A percentile compares a stretch with the other conserved stretches of the same genome.
Conservation (phyloP, 2,329 filamentous ascomycete species). For the Fusarium anthophilum region DNA sequence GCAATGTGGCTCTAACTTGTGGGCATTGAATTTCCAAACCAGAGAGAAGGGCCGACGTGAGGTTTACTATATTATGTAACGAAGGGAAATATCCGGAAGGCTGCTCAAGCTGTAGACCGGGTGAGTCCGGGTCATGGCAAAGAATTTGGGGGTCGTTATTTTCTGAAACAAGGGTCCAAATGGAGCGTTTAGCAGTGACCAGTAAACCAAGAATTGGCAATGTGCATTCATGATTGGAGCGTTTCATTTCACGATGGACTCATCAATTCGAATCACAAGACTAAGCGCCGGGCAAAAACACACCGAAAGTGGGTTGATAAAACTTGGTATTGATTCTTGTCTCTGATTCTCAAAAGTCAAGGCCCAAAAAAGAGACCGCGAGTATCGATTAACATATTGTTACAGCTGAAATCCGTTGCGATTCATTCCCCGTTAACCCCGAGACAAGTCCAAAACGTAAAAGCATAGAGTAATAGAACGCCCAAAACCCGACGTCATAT, state of each 20-base stretch:
- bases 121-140: conserved; percentile 12
- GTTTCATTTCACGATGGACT: conserved; percentile 4
- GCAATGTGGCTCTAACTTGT: conserved; percentile 57
- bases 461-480: conserved; percentile 13
- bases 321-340: conserved; percentile 18
- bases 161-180: conserved; percentile 23
- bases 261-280: neutral
- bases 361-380: conserved; percentile 17
- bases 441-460: conserved; percentile 21
- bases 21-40: conserved; percentile 55
- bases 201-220: neutral
- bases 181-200: conserved; percentile 3
- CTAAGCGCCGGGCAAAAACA: conserved; percentile 1
- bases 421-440: conserved; percentile 9
- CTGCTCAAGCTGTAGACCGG: neutral
- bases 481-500: conserved; percentile 15
- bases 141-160: neutral
- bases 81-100: conserved; percentile 29
- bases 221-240: conserved; percentile 16
- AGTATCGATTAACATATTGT: conserved; percentile 31
- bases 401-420: conserved; percentile 15
- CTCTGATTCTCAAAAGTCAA: conserved; percentile 5
- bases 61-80: conserved; percentile 35
- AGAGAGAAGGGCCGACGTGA: conserved; percentile 49
- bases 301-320: conserved; percentile 10